Percentiles rank a stretch among this genome's conserved stretches.
These are phyloP conservation scores for Dysphania ambrosioides DNA, from an alignment of 148 eudicot species.

Conservation along the genomic window DNA sequence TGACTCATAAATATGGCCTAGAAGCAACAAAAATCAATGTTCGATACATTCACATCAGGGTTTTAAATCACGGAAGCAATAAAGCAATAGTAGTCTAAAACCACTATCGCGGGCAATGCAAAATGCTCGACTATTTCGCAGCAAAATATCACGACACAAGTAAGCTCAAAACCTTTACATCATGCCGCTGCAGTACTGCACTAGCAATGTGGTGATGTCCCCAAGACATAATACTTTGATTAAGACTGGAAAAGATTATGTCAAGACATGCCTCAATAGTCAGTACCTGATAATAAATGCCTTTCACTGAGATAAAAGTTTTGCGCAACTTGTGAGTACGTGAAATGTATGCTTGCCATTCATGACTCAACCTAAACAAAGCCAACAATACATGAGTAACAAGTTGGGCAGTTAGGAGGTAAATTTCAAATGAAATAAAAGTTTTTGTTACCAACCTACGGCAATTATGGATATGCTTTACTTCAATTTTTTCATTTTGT, in stretches of 20 bases:
- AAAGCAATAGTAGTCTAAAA: neutral
- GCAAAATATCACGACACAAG: neutral
- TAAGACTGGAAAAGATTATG: neutral
- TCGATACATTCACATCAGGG: neutral
- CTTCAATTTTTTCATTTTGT: slow-evolving; percentile 70
- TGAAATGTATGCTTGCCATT: slow-evolving; percentile 86
- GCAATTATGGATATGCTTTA: slow-evolving; percentile 71
- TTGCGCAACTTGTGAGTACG: slow-evolving; percentile 87
- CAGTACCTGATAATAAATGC: slow-evolving; percentile 85
- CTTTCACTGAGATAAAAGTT: slow-evolving; percentile 88
- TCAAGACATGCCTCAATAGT: slow-evolving; percentile 21
- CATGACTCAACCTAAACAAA: slow-evolving; percentile 76
- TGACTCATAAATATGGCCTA: neutral
- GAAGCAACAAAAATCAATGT: neutral
- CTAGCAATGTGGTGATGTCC: neutral
- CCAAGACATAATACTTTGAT: neutral
- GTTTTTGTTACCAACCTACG: slow-evolving; percentile 51
- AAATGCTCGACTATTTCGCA: neutral
- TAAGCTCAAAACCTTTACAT: neutral
- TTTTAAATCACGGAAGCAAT: neutral
- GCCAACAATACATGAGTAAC: neutral
- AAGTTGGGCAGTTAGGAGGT: neutral
- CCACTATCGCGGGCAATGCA: neutral
- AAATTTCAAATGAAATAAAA: neutral
- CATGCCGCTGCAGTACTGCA: no score